A percentile compares a stretch with the other conserved stretches of the same genome.
These are phyloP conservation scores for Paracamarosporium sp. DNA, from an alignment of 2,329 filamentous ascomycete genomes.

Conservation along the genomic window DNA sequence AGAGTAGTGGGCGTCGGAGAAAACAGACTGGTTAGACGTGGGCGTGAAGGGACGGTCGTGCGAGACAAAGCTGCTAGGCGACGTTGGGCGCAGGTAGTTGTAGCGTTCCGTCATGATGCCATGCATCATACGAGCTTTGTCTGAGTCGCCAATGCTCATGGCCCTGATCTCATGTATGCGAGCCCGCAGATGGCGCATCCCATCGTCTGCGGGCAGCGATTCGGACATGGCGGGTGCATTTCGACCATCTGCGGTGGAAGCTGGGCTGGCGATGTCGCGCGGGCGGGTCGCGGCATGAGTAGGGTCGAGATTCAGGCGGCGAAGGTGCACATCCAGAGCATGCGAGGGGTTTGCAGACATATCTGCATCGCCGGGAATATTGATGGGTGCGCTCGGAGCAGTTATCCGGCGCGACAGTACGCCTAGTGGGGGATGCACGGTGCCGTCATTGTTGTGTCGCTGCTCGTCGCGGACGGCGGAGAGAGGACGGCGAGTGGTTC, in stretches of 20 bases:
- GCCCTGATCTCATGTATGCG: slow-evolving; percentile 57
- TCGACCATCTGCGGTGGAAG: slow-evolving; percentile 16
- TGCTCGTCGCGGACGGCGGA: slow-evolving; percentile 33
- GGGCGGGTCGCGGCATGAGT: slow-evolving; percentile 31
- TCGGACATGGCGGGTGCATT: slow-evolving; percentile 39
- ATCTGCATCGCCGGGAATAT: slow-evolving; percentile 25
- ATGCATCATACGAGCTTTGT: slow-evolving; percentile 59
- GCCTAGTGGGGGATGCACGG: slow-evolving; percentile 14
- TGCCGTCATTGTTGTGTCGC: slow-evolving; percentile 19
- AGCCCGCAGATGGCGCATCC: slow-evolving; percentile 55
- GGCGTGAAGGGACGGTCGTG: slow-evolving; percentile 48
- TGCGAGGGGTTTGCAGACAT: slow-evolving; percentile 43
- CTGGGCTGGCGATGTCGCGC: slow-evolving; percentile 18
- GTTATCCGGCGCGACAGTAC: slow-evolving; percentile 18
- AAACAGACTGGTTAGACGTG: slow-evolving; percentile 41
- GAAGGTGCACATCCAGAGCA: slow-evolving; percentile 35
- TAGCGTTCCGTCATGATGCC: slow-evolving; percentile 58
- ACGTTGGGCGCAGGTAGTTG: slow-evolving; percentile 43
- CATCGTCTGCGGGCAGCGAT: slow-evolving; percentile 57
- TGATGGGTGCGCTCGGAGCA: slow-evolving; percentile 28
- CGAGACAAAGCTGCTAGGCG: slow-evolving; percentile 47
- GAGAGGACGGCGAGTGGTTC: slow-evolving; percentile 28
- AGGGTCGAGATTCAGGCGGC: slow-evolving; percentile 30
- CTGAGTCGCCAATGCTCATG: slow-evolving; percentile 52
- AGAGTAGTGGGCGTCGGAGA: slow-evolving; percentile 41